Conservation (phyloP, 768 basidiomycete species). For the Ramaria rubella region DNA sequence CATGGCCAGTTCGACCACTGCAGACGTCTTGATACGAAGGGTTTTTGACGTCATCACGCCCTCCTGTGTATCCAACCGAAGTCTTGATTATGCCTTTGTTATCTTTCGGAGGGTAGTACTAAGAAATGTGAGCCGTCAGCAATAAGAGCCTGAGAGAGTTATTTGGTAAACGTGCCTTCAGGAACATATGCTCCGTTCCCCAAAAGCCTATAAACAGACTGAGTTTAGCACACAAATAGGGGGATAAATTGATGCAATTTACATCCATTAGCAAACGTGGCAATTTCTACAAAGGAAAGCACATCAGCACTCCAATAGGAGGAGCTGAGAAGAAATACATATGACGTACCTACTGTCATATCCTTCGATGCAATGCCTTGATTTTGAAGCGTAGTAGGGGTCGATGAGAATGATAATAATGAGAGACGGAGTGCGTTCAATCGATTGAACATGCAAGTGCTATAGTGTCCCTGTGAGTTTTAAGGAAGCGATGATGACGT, state of each 20-base stretch:
- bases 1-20: conserved; percentile 74
- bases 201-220: conserved; percentile 43
- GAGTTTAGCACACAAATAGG: not conserved
- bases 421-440: conserved; percentile 9
- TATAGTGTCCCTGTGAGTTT: too few relatives aligned
- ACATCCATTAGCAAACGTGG: conserved; percentile 47
- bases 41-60: conserved; percentile 42
- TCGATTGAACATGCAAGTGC: conserved; percentile 11
- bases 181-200: conserved; percentile 82
- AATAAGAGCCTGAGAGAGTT: not conserved
- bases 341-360: conserved; percentile 4
- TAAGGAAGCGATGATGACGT: too few relatives aligned
- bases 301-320: not conserved
- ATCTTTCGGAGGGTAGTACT: conserved; percentile 59
- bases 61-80: conserved; percentile 76
- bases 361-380: not conserved
- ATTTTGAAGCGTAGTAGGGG: not conserved
- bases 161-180: conserved; percentile 33
- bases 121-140: not conserved
- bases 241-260: not conserved
- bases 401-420: not conserved
- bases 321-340: not conserved
- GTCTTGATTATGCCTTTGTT: conserved; percentile 72
- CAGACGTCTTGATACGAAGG: conserved; percentile 77
- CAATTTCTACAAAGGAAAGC: conserved; percentile 5